Evolutionary conservation across 2,329 filamentous ascomycete species (phyloP), one percentile per base, ranked within the genome.

Genomic region (Arthroderma sp.): DNA sequence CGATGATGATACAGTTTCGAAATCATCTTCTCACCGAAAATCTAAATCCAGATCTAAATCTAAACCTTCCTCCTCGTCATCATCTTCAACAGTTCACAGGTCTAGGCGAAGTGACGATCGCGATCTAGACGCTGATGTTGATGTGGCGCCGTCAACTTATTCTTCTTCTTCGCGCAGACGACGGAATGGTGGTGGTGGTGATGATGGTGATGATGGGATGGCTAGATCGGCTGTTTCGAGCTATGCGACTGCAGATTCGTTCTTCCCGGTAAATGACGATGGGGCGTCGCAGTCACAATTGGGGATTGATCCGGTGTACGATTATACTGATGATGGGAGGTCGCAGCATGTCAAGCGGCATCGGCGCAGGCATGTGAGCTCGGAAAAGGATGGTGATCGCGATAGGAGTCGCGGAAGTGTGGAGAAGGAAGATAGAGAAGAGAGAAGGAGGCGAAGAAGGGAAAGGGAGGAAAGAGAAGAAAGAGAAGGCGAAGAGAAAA

Each of bases 51-150:
- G 40, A 45, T 51, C 29, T 40, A 46, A 34, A 29, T 45, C 36
- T 48, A 49, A 33, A 40, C 44, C 29, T 49, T 50, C 33, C 41
- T 42, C 40, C 47, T 22, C 51, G 28, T 47, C 47, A n/a, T 41
- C 48, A 33, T 62, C 59, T 15, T 56, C 57, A 45, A 56, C 58
- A 38, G 60, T 58, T 49, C 61, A 58, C 52, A 66, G 62, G 54
- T 60, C 63, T 45, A 55, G 65, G 59, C 62, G 64, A 60, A 61
- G 62, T 65, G 66, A 69, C 61, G 65, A 68, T 60, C 65, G 65
- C 62, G 64, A 63, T 46, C 61, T 62, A 44, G 63, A 22, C 15
- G 15, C 15, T 22, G 15, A 22, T 22, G 15, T 41, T 34, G 45
- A 47, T 22, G 36, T 32, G n/a, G 29, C 47, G 4, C 47, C 46